These are phyloP conservation scores for Adansonia rubrostipa DNA, from an alignment of 441 rosid genomes.

Conservation along the genomic window DNA sequence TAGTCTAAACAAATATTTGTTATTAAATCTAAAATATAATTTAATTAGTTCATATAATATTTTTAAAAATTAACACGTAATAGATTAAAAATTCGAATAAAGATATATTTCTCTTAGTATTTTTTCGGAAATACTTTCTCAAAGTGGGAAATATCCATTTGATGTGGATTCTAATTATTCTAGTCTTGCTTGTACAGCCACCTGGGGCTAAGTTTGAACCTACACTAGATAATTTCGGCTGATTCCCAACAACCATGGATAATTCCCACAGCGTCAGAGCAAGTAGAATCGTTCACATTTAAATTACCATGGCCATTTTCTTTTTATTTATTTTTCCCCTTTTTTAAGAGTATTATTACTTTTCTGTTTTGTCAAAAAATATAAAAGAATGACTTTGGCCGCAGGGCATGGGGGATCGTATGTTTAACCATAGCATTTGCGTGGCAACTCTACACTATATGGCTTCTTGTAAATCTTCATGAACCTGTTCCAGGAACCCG, in stretches of 20 bases:
- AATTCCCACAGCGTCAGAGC: too few relatives aligned
- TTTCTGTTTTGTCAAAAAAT: background rate
- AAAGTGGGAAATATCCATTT: too few relatives aligned
- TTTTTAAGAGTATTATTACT: background rate
- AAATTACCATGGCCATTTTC: background rate
- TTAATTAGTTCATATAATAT: too few relatives aligned
- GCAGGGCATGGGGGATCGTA: slow-evolving; percentile 56
- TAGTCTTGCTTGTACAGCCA: background rate
- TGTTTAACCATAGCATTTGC: slow-evolving; percentile 40
- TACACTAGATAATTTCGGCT: background rate
- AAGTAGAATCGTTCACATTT: background rate
- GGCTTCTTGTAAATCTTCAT: slow-evolving; percentile 62
- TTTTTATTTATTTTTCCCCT: background rate
- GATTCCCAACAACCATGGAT: background rate
- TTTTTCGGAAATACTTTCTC: background rate
- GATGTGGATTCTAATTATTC: too few relatives aligned
- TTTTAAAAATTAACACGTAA: too few relatives aligned
- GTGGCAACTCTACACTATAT: slow-evolving; percentile 61
- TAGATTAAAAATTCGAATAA: too few relatives aligned
- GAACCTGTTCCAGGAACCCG: slow-evolving; percentile 44
- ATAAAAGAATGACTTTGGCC: background rate
- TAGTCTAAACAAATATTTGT: background rate
- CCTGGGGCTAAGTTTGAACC: background rate
- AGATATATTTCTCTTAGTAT: background rate
- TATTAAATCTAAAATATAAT: too few relatives aligned